phyloP scores from a whole-genome alignment of 139 green algal genomes.

The Trebouxia sp. region DNA sequence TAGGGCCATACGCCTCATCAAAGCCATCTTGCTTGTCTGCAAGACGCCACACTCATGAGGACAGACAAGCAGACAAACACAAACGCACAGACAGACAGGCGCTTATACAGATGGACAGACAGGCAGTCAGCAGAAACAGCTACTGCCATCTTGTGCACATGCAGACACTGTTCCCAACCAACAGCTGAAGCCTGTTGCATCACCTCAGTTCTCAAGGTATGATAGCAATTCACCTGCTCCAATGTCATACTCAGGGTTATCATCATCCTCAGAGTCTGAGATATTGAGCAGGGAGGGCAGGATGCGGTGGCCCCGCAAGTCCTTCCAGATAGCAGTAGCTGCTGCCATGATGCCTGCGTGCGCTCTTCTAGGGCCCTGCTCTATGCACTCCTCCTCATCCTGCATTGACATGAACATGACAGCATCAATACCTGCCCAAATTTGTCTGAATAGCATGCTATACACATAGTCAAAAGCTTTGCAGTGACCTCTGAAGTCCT shows the following conservation, averaged over 20 bases:
- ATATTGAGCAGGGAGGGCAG: conserved; percentile 18
- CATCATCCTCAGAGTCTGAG: background rate
- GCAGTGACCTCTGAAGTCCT: background rate
- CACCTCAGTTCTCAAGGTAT: background rate
- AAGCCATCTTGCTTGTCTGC: too few species aligned
- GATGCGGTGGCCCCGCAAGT: conserved; percentile 23
- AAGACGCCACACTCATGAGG: too few species aligned
- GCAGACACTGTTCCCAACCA: too few species aligned
- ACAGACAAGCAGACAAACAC: too few species aligned
- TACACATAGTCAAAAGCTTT: background rate
- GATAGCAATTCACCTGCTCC: background rate
- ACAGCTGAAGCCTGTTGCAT: too few species aligned
- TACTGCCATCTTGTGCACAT: too few species aligned
- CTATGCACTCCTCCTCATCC: background rate
- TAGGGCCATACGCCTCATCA: too few species aligned
- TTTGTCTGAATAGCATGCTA: background rate
- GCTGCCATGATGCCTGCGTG: conserved; percentile 29
- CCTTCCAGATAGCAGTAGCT: conserved; percentile 25
- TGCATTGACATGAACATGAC: background rate
- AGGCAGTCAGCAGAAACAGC: too few species aligned
- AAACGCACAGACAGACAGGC: too few species aligned
- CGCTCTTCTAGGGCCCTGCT: conserved; percentile 9
- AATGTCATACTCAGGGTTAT: conserved; percentile 24
- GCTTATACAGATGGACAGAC: too few species aligned
- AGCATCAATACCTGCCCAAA: background rate